Evolutionary conservation across 2,329 filamentous ascomycete species (phyloP).

Genomic region (Diaporthe batatas): DNA sequence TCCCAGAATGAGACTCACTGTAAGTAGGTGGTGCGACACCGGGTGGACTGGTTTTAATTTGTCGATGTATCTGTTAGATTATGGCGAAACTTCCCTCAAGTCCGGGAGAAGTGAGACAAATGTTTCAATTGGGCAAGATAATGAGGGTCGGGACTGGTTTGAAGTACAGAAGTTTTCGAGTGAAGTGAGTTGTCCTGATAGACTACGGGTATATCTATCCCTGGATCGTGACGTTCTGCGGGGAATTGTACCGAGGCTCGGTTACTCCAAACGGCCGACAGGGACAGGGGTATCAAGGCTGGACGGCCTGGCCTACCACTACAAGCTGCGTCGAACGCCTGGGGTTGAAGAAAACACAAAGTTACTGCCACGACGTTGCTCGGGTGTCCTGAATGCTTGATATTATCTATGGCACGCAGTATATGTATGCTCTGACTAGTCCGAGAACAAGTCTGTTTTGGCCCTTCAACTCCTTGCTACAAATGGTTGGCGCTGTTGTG

Average conservation of each 20-base stretch:
- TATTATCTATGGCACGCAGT: constrained; percentile 10
- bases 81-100: too few relatives aligned
- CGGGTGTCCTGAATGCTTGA: neutral
- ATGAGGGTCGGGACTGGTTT: neutral
- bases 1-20: neutral
- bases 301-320: neutral
- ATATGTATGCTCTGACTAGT: neutral
- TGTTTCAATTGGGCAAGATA: neutral
- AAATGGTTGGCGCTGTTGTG: constrained; percentile 26
- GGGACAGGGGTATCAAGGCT: neutral
- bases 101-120: too few relatives aligned
- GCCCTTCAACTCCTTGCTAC: constrained; percentile 35
- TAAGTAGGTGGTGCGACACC: neutral
- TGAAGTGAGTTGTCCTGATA: neutral
- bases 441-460: constrained; percentile 7
- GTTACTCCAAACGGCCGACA: constrained; percentile 23
- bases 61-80: too few relatives aligned
- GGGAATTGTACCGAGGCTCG: constrained; percentile 41
- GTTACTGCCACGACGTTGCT: neutral
- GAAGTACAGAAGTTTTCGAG: too few relatives aligned
- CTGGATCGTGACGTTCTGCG: constrained; percentile 36
- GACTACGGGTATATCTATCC: neutral
- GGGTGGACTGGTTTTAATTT: neutral
- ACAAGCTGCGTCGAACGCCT: neutral
- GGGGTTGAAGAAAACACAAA: neutral